Percentiles rank a stretch among this genome's conserved stretches.
phyloP scores from a whole-genome alignment of 805 yeast species.

The Saccharomyces mikatae region DNA sequence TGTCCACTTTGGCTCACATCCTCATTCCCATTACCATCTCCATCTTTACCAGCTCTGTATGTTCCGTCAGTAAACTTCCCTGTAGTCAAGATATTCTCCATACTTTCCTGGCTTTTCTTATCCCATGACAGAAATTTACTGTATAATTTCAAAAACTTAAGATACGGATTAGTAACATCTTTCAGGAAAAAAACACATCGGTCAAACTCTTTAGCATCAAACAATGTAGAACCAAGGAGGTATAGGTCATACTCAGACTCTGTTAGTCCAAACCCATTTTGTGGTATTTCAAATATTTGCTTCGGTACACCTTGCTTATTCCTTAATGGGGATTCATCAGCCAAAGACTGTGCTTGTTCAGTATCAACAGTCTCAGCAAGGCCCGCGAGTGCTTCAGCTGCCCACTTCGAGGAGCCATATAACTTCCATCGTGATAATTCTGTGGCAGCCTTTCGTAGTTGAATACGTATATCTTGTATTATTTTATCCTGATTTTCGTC shows the following conservation, averaged over 20 bases:
- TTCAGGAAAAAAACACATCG: slow-evolving; percentile 58
- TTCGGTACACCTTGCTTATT: slow-evolving; percentile 6
- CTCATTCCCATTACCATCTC: slow-evolving; percentile 6
- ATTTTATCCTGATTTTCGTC: slow-evolving; percentile 1
- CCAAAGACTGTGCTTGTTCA: neutral
- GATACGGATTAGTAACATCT: slow-evolving; percentile 40
- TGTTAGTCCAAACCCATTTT: slow-evolving; percentile 10
- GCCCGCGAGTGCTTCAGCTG: slow-evolving; percentile 72
- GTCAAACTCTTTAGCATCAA: slow-evolving; percentile 78
- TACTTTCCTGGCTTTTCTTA: slow-evolving; percentile 59
- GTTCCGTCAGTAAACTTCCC: slow-evolving; percentile 15
- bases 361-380: slow-evolving; percentile 26
- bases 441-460: slow-evolving; percentile 35
- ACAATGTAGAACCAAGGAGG: slow-evolving; percentile 60
- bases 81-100: slow-evolving; percentile 54
- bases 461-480: slow-evolving; percentile 13
- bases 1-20: neutral
- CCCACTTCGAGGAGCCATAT: slow-evolving; percentile 72
- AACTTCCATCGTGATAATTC: slow-evolving; percentile 51
- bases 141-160: slow-evolving; percentile 58
- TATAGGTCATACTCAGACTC: slow-evolving; percentile 39
- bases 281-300: neutral
- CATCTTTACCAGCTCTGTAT: slow-evolving; percentile 4
- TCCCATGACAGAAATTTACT: slow-evolving; percentile 71
- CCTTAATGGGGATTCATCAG: slow-evolving; percentile 17